Evolutionary conservation across 108 stramenopile species (phyloP), one percentile per base, ranked within the genome.

Genomic region (Parmales sp.): DNA sequence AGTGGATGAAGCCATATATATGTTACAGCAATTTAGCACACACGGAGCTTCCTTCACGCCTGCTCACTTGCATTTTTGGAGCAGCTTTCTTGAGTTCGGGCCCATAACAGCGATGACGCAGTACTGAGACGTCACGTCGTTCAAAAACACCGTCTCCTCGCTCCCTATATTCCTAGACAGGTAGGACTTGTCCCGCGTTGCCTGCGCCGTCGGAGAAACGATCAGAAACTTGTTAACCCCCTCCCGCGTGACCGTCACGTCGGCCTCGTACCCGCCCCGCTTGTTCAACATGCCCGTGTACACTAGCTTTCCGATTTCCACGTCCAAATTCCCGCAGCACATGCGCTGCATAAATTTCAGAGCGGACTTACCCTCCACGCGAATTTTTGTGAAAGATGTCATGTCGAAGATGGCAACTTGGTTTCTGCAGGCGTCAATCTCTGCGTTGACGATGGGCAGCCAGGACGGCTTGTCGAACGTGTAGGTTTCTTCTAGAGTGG

Each of bases 311-410:
- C 67, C 72, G 18, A n/a, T 45, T 22, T 69, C 63, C 38, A 70
- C 67, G 26, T 66, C 65, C 45, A 68, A 54, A 38, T 66, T 45
- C 36, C 38, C 63, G 4, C 60, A 65, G 64, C 37, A 72, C 63
- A 77, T 11, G 37, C 50, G 36, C 31, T 77, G 65, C 11, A 77
- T 37, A 41, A 28, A n/a, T 18, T 13, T 31, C 6, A 45, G n/a
- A 28, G 76, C 76, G 19, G 69, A 72, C 16, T 37, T 28, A 2
- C 76, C 76, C 22, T 54, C 54, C 22, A 77, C 39, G 19, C 64
- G 36, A 43, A 77, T 73, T 16, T 77, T 77, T 11, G 69, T 51
- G 45, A 77, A 71, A 39, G 66, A 77, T 2, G 72, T 70, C 72
- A 67, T 65, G 51, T 77, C 76, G 29, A 77, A 69, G 45, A 77